Evolutionary conservation across 2,329 filamentous ascomycete genomes (phyloP), one percentile per base, ranked within the genome.

Genomic region (Fusarium newnesense): DNA sequence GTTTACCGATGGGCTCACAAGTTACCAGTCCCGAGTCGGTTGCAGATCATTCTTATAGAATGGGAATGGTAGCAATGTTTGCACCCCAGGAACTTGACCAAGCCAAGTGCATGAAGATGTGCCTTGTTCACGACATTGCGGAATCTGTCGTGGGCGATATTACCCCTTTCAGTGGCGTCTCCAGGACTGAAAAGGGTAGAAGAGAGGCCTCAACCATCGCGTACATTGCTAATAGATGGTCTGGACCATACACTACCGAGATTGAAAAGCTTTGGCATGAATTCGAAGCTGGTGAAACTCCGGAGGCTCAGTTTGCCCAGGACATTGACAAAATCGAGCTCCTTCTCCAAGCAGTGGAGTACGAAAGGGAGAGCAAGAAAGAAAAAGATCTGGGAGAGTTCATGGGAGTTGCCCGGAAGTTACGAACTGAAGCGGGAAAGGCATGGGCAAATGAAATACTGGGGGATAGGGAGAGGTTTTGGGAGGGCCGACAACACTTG

Each of bases 31-130:
- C 94, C 80, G 96, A 99, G 83, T 97, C 94, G 3, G 98, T 99
- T 80, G 90, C 94, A 60, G 96, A 99, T 84, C 96, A 99, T 87
- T 99, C 98, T 95, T 99, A 98, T 84, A 94, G 96, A 83, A 99
- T 99, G 96, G 94, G 95, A 42, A 90, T 98, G 77, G 94, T 99
- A 83, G 94, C 94, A 70, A 93, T 99, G 91, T 90, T 97, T 72
- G 94, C 94, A 6, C 96, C 96, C 3, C 3, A 88, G 87, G 43
- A 50, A 6, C 86, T 98, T 77, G 93, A 98, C 80, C 87, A 97
- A 52, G 84, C 88, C 32, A 92, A 91, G 77, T 98, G 96, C 86
- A 96, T 94, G 78, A 94, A 94, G 84, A 97, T 99, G 95, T 96
- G 95, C 28, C 88, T 99, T 42, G 86, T 98, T 56, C 96, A 99